Evolutionary conservation across 2,329 filamentous ascomycete genomes (phyloP), one percentile per base, ranked within the genome.

Genomic region (Chrysoporthe deuterocubensis): DNA sequence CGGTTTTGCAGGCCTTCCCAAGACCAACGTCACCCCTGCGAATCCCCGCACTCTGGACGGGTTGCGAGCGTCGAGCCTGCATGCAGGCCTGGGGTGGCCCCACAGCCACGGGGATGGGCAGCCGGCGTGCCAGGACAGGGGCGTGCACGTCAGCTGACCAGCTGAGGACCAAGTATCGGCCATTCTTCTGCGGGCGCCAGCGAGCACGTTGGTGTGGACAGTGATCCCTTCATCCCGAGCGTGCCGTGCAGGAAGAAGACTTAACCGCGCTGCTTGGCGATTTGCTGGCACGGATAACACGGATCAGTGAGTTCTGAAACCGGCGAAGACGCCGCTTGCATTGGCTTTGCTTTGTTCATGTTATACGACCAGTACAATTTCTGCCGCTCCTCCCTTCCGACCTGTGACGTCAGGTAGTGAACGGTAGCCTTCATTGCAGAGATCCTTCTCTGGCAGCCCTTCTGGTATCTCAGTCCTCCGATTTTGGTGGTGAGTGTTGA

Each of bases 181-280:
- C 40, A 43, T 57, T 37, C 54, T 21, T 40, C 54, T n/a, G 54
- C 16, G 13, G 26, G 13, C 4, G 2, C 18, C 14, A 37, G 40
- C 8, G 7, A 40, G 34, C 14, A 32, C 11, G 52, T 3, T 56
- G 52, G 52, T 11, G 54, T 57, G 18, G 34, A 13, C 54, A 40
- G 8, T n/a, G 54, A 40, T 18, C 26, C 37, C 8, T 52, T 42
- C 7, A 46, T 52, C 5, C 4, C 11, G 13, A 56, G 7, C 37
- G 16, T 56, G 48, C 61, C 13, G n/a, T 42, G 16, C 34, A 40
- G 61, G 61, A 63, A 54, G 48, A 63, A 50, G 50, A n/a, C 48
- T 63, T 54, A 63, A 21, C 61, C 61, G 46, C 43, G 26, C 18
- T 48, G 16, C 43, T 50, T 50, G 43, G 44, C 59, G 6, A 50